Conservation (phyloP, 1,284 basidiomycete genomes). For the Sanghuangporus sanghuang region DNA sequence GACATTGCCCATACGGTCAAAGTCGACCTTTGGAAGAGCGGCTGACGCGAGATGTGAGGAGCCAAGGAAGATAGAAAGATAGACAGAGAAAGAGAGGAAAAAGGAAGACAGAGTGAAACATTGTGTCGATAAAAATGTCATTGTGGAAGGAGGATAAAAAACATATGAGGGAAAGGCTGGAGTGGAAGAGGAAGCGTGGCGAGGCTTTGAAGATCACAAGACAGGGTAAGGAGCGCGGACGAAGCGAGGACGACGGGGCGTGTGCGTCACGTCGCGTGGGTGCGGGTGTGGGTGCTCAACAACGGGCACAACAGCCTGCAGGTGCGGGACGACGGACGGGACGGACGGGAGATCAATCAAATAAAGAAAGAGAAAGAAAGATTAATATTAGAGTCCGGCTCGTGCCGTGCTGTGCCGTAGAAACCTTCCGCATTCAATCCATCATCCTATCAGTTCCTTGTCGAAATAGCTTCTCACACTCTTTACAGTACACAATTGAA, state of each 20-base stretch:
- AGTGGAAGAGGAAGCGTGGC: conserved; percentile 10
- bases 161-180: conserved; percentile 8
- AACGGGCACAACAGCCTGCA: neutral
- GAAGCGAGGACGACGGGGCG: conserved; percentile 2
- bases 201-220: neutral
- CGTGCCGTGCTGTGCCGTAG: too few species aligned
- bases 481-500: neutral
- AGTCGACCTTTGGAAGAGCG: conserved; percentile 78
- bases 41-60: conserved; percentile 41
- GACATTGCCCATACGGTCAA: conserved; percentile 85
- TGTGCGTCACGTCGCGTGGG: conserved; percentile 14
- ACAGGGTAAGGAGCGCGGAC: neutral
- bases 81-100: conserved; percentile 6
- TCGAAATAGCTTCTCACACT: conserved; percentile 8
- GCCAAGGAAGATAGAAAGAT: conserved; percentile 21
- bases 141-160: conserved; percentile 14
- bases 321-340: too few species aligned
- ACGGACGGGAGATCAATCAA: too few species aligned
- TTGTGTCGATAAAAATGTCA: conserved; percentile 18
- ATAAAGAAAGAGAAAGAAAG: too few species aligned
- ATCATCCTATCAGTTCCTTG: neutral
- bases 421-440: neutral
- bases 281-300: neutral
- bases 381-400: conserved; percentile 8
- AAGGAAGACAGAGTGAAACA: conserved; percentile 18